Evolutionary conservation across 805 yeast genomes (phyloP), one percentile per base, ranked within the genome.

Genomic region (Candida glaebosa): DNA sequence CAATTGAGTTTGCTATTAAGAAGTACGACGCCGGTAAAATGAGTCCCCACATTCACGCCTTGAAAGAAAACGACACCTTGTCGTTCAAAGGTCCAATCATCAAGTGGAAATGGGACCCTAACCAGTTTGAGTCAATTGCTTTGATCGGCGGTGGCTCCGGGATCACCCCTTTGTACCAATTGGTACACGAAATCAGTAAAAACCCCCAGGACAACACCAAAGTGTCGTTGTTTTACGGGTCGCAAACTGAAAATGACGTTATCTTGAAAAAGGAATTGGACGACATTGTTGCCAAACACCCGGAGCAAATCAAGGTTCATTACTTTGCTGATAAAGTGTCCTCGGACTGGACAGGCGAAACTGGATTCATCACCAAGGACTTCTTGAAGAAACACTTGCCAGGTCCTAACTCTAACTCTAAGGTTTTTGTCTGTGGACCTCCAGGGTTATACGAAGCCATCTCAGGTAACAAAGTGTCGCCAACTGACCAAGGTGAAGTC

Each of bases 141-240:
- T 77, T 93, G 61, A 73, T 93, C 53, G 98, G 96, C 56, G 99
- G 96, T 58, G 99, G 99, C 60, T 76, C 95, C 39, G 98, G 98
- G 68, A 90, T 93, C 64, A 87, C 97, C 37, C 99, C 99, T 45
- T 75, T 93, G 67, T 90, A 77, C 75, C 99, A 93, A 74, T 69
- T 93, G 63, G 64, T 87, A 48, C 84, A 80, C 57, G 82, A 79
- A 61, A 78, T 91, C 60, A 75, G 86, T 57, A 73, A 75, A 60
- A 80, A 90, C 75, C 90, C 95, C 42, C 71, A 67, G 35, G 98
- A 93, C 71, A 84, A 87, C 65, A 93, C 99, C 57, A 84, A 88
- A 76, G 82, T 93, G 49, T 75, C 81, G 48, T 73, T 93, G 53
- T 71, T 79, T 61, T 91, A 86, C 70, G 98, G 96, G 57, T 81